Percentiles rank a stretch among this genome's conserved stretches.
Conservation (phyloP, 768 basidiomycete genomes). For the Mrakia gelida region DNA sequence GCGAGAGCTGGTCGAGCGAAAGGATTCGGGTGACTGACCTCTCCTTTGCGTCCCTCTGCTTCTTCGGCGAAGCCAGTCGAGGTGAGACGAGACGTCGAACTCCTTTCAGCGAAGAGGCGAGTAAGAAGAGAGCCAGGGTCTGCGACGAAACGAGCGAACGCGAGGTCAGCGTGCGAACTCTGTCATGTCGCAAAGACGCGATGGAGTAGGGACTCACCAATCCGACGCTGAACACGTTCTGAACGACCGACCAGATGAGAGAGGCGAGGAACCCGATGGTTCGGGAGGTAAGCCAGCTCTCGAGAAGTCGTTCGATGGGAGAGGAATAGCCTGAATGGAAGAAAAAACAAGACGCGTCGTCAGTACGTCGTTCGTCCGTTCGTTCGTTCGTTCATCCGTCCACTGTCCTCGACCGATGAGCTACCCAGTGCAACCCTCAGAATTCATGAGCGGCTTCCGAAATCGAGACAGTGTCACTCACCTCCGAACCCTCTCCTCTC, state of each 20-base stretch:
- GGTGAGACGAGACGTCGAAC: background rate
- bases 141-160: background rate
- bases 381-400: too few relatives aligned
- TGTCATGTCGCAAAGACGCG: background rate
- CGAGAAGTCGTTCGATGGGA: background rate
- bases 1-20: background rate
- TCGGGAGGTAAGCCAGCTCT: slow-evolving; percentile 3
- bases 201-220: background rate
- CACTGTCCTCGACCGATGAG: too few relatives aligned
- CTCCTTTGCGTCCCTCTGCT: background rate
- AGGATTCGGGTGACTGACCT: background rate
- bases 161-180: background rate
- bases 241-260: background rate
- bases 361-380: background rate
- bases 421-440: too few relatives aligned
- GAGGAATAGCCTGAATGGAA: background rate
- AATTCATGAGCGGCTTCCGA: too few relatives aligned
- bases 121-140: background rate
- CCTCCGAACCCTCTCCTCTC: background rate
- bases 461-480: background rate
- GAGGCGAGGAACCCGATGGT: background rate
- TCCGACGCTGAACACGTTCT: background rate
- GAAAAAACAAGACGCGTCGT: background rate
- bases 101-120: background rate
- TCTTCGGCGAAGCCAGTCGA: background rate